Evolutionary conservation across 108 stramenopile species (phyloP).

Genomic region (Licmophora abbreviata): DNA sequence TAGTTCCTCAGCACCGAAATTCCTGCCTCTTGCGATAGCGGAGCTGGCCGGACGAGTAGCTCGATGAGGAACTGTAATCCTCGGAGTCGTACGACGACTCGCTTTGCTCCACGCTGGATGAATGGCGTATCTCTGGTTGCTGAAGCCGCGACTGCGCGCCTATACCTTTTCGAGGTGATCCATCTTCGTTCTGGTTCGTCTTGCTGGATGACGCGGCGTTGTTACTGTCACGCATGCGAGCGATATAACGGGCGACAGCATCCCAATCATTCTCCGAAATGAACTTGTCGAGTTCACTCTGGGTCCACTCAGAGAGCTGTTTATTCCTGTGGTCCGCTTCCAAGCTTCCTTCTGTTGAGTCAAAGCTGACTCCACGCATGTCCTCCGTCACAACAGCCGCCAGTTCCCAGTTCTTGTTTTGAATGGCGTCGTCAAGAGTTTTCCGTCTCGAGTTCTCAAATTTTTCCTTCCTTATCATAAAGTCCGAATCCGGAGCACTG

Average conservation of each 20-base stretch:
- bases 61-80: too few relatives aligned
- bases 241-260: conserved; percentile 62
- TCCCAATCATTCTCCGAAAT: conserved; percentile 78
- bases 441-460: conserved; percentile 26
- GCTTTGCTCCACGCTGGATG: too few relatives aligned
- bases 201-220: background rate
- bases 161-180: background rate
- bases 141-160: background rate
- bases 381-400: conserved; percentile 32
- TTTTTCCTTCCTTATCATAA: conserved; percentile 16
- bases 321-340: conserved; percentile 9
- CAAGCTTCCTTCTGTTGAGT: background rate
- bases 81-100: too few relatives aligned
- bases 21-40: too few relatives aligned
- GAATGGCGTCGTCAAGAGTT: conserved; percentile 43
- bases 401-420: conserved; percentile 40
- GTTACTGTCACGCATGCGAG: conserved; percentile 46
- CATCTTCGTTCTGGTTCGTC: background rate
- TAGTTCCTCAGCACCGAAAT: too few relatives aligned
- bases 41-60: too few relatives aligned
- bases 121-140: background rate
- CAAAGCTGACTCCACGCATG: conserved; percentile 9
- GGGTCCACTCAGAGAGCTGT: conserved; percentile 30
- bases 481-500: conserved; percentile 32
- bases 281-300: conserved; percentile 62